A percentile compares a stretch with the other conserved stretches of the same genome.
Evolutionary conservation across 2,329 filamentous ascomycete species (phyloP).

Genomic region (Ophiostoma ulmi): DNA sequence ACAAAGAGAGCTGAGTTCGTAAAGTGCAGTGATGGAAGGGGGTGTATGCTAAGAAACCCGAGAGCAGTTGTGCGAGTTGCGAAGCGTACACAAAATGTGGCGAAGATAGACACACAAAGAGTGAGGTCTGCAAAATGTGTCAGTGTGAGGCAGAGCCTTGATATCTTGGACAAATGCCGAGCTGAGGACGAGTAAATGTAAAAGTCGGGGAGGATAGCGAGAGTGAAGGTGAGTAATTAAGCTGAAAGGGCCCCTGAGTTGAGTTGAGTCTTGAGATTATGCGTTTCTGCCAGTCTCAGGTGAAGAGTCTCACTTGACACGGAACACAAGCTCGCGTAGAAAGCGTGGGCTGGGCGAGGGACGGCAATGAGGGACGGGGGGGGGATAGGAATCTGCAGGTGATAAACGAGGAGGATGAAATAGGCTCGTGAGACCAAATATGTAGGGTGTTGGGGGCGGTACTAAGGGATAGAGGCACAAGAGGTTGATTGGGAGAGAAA

Average conservation of each 20-base stretch:
- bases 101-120: not conserved
- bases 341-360: conserved; percentile 11
- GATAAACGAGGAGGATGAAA: not conserved
- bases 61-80: not conserved
- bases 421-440: not conserved
- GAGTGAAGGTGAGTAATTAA: too few species aligned
- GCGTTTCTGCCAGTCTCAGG: not conserved
- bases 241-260: not conserved
- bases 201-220: too few species aligned
- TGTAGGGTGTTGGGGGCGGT: not conserved
- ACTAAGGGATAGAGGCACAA: not conserved
- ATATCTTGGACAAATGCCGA: not conserved
- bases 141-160: not conserved
- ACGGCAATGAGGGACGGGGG: not conserved
- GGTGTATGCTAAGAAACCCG: not conserved
- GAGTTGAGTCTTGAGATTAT: not conserved
- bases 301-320: conserved; percentile 23
- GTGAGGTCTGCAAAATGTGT: not conserved
- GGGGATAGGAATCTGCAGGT: not conserved
- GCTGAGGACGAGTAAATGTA: not conserved
- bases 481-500: not conserved
- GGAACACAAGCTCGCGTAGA: conserved; percentile 27
- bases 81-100: not conserved
- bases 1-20: not conserved
- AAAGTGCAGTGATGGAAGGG: not conserved